phyloP scores from a whole-genome alignment of 2,329 filamentous ascomycete species.

The Teratosphaeria viscida region DNA sequence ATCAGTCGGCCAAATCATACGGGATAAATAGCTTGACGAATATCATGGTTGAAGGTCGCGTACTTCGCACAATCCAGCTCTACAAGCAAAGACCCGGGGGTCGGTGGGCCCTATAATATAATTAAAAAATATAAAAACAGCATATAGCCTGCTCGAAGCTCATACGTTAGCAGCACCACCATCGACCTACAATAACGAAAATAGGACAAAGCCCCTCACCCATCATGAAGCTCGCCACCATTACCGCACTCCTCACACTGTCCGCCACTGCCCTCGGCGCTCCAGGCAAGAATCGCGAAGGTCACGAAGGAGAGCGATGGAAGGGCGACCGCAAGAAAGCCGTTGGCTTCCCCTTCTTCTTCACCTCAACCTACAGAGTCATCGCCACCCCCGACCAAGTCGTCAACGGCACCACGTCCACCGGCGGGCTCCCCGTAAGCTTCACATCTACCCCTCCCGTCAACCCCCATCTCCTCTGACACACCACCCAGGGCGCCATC shows the following conservation, averaged over 20 bases:
- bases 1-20: not conserved
- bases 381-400: slow-evolving; percentile 42
- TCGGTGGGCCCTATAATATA: too few relatives aligned
- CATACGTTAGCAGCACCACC: not conserved
- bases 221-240: not conserved
- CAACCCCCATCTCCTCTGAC: not conserved
- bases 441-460: not conserved
- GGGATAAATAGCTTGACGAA: not conserved
- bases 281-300: not conserved
- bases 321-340: slow-evolving; percentile 2
- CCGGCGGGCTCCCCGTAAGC: slow-evolving; percentile 14
- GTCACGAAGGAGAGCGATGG: not conserved
- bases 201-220: not conserved
- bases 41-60: not conserved
- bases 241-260: not conserved
- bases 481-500: slow-evolving; percentile 33
- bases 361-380: slow-evolving; percentile 41
- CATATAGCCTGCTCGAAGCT: not conserved
- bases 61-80: not conserved
- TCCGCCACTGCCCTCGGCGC: not conserved
- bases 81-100: not conserved
- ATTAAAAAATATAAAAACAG: too few relatives aligned
- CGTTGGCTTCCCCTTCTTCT: slow-evolving; percentile 20
- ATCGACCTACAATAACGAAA: not conserved
- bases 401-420: slow-evolving; percentile 30